Evolutionary conservation across 106 monocot species (phyloP).

Genomic region (Cymbidium sinense): DNA sequence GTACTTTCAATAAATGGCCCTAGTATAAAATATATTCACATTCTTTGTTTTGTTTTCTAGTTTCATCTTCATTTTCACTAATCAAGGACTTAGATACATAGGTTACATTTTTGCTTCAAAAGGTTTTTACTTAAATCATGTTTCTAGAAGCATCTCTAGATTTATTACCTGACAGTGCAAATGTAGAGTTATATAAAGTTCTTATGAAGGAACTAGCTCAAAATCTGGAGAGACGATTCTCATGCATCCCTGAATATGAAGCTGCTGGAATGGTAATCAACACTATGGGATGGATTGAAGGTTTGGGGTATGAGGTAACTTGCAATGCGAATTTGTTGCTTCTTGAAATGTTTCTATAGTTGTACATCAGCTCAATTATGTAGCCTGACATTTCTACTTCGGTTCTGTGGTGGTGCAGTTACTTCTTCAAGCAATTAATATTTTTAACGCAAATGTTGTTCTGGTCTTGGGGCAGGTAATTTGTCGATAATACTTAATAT

Average conservation of each 20-base stretch:
- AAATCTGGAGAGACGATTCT: conserved; percentile 77
- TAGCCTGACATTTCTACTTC: neutral
- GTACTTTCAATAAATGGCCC: conserved; percentile 13
- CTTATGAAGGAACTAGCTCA: conserved; percentile 83
- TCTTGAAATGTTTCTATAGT: neutral
- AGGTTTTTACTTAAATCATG: neutral
- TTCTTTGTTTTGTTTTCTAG: neutral
- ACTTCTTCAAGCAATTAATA: conserved; percentile 71
- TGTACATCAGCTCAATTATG: neutral
- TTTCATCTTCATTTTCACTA: neutral
- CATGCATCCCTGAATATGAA: conserved; percentile 77
- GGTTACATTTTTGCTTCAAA: neutral
- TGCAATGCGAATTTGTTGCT: neutral
- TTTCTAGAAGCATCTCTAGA: neutral
- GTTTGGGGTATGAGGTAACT: conserved; percentile 86
- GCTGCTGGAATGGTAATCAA: conserved; percentile 99
- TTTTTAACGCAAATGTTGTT: conserved; percentile 72
- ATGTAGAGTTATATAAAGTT: conserved; percentile 81
- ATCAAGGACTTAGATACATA: neutral
- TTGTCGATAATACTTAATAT: neutral
- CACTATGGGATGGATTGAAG: conserved; percentile 99
- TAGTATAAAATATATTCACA: too few relatives aligned
- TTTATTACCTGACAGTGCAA: conserved; percentile 43
- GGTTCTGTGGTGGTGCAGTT: conserved; percentile 33
- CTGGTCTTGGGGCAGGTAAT: conserved; percentile 86